phyloP scores from a whole-genome alignment of 176 grass and related monocot species.

The Bolboschoenus planiculmis region DNA sequence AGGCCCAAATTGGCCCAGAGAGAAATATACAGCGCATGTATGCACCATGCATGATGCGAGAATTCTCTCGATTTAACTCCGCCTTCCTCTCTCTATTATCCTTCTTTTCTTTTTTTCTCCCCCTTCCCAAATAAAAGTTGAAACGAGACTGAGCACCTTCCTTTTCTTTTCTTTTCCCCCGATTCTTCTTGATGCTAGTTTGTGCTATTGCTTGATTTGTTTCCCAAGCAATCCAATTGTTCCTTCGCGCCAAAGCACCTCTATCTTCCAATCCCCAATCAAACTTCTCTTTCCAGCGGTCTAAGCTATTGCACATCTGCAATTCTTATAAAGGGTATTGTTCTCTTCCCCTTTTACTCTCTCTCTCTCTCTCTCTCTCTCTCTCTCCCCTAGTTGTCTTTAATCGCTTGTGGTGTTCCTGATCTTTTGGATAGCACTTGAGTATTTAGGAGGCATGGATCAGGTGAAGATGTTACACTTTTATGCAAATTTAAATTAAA shows the following conservation, averaged over 20 bases:
- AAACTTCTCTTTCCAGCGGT: neutral
- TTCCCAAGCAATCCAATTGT: neutral
- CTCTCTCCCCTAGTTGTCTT: neutral
- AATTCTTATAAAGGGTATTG: neutral
- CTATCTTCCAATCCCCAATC: neutral
- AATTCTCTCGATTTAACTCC: slow-evolving; percentile 1
- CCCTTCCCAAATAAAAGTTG: neutral
- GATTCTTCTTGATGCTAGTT: neutral
- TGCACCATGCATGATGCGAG: neutral
- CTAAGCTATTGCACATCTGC: neutral
- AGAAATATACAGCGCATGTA: neutral
- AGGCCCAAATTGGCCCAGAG: neutral
- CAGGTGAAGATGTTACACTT: neutral
- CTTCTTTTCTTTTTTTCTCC: neutral
- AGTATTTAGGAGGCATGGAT: neutral
- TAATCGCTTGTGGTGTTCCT: neutral
- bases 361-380: neutral
- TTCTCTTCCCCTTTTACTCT: neutral
- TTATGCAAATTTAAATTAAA: neutral
- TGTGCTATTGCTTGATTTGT: neutral
- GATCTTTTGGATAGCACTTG: neutral
- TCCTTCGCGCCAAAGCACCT: neutral
- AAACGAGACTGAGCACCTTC: neutral
- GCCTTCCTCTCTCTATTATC: neutral
- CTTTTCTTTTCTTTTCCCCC: neutral